Percentiles rank a stretch among this genome's conserved stretches.
Evolutionary conservation across 1,284 basidiomycete genomes (phyloP).

Genomic region (Acaromyces ingoldii): DNA sequence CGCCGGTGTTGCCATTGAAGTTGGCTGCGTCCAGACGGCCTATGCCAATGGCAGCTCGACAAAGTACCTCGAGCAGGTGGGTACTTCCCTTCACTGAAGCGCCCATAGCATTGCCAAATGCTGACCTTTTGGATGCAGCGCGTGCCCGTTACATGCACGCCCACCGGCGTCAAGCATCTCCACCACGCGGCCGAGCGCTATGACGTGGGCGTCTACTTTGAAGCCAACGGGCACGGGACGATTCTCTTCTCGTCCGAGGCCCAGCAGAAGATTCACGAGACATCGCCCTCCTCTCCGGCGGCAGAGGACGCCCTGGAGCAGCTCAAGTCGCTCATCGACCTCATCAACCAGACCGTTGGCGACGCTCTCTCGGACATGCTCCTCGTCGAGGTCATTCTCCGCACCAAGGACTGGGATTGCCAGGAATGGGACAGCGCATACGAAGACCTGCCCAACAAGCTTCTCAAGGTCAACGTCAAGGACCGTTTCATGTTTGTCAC

Average conservation of each 20-base stretch:
- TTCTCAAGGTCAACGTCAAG: conserved; percentile 89
- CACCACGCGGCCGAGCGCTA: conserved; percentile 94
- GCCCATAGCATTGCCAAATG: not conserved
- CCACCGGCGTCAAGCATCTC: conserved; percentile 96
- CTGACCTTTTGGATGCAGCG: conserved; percentile 56
- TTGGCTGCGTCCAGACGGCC: conserved; percentile 84
- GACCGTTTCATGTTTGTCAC: conserved; percentile 83
- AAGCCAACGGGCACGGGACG: conserved; percentile 98
- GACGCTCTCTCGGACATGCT: conserved; percentile 96
- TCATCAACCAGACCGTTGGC: conserved; percentile 98
- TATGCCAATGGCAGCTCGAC: conserved; percentile 98
- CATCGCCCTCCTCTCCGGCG: conserved; percentile 71
- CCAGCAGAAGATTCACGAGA: conserved; percentile 55
- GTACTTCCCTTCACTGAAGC: conserved; percentile 29
- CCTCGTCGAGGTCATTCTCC: conserved; percentile 85
- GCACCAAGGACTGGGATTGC: conserved; percentile 59
- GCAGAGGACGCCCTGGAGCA: conserved; percentile 60
- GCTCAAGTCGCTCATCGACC: conserved; percentile 61
- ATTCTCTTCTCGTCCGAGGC: conserved; percentile 77
- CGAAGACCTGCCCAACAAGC: conserved; percentile 85
- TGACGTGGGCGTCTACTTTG: conserved; percentile 95
- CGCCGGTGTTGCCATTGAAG: conserved; percentile 34
- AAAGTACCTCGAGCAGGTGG: conserved; percentile 63
- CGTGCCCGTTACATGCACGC: conserved; percentile 87
- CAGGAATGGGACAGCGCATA: conserved; percentile 91